These are phyloP conservation scores for Rosa hybrid DNA, from an alignment of 331 rosid species.

Conservation along the genomic window DNA sequence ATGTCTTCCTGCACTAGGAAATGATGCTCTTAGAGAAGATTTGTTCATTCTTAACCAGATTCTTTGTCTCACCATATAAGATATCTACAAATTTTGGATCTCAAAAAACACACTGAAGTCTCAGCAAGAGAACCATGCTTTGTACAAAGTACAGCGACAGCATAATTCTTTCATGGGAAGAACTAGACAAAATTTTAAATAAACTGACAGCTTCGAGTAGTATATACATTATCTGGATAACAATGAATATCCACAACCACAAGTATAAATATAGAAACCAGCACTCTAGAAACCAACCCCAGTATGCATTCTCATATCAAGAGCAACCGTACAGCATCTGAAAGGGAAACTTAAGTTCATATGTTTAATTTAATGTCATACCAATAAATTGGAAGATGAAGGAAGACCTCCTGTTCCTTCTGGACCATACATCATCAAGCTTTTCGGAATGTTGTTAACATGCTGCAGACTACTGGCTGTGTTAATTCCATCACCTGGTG, in stretches of 20 bases:
- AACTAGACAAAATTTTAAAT: not conserved
- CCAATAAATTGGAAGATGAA: conserved; percentile 83
- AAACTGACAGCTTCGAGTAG: conserved; percentile 3
- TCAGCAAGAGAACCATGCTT: not conserved
- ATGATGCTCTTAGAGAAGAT: conserved; percentile 18
- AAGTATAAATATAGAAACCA: not conserved
- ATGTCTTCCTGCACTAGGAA: conserved; percentile 76
- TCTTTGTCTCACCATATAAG: not conserved
- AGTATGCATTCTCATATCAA: not conserved
- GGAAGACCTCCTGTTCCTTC: conserved; percentile 79
- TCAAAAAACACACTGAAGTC: not conserved
- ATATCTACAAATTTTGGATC: conserved; percentile 9
- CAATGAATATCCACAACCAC: not conserved
- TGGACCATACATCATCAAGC: conserved; percentile 62
- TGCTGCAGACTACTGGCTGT: conserved; percentile 71
- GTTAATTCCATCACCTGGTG: conserved; percentile 80
- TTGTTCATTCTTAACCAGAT: not conserved
- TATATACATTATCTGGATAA: not conserved
- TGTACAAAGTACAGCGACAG: not conserved
- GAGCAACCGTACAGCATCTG: not conserved
- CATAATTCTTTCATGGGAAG: not conserved
- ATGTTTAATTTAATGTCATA: conserved; percentile 27
- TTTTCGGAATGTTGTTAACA: conserved; percentile 60
- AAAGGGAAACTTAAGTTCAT: not conserved
- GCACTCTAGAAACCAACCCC: not conserved